These are phyloP conservation scores for Chamaenerion angustifolium DNA, from an alignment of 345 rosid species.

Conservation along the genomic window DNA sequence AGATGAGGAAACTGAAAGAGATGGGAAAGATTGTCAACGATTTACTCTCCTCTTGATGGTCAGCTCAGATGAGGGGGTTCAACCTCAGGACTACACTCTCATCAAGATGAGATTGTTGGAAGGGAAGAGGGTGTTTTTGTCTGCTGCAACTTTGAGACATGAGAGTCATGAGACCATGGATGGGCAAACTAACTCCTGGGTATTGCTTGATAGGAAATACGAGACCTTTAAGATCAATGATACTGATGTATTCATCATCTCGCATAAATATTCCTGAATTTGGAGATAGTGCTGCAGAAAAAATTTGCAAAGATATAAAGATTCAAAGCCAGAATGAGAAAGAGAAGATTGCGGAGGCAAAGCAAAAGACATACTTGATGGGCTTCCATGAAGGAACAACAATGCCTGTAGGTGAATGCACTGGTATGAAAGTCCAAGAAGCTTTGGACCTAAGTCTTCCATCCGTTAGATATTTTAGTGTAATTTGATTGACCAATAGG, in stretches of 20 bases:
- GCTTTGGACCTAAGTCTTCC: no score
- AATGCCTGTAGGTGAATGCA: constrained; percentile 64
- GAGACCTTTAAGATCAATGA: constrained; percentile 85
- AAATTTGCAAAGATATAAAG: constrained; percentile 64
- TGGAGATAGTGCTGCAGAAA: constrained; percentile 87
- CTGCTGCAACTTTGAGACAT: constrained; percentile 89
- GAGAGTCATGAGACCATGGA: constrained; percentile 99
- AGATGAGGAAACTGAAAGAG: constrained; percentile 74
- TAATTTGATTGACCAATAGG: no score
- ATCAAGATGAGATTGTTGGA: constrained; percentile 61
- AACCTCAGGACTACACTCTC: constrained; percentile 88
- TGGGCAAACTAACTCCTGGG: constrained; percentile 97
- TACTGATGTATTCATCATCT: constrained; percentile 57
- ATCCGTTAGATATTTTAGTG: no score
- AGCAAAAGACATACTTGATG: constrained; percentile 74
- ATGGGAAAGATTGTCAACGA: constrained; percentile 79
- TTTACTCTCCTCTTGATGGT: constrained; percentile 85
- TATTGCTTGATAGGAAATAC: constrained; percentile 79
- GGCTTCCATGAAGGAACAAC: constrained; percentile 80
- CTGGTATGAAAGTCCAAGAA: constrained; percentile 74
- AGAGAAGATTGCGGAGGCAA: constrained; percentile 86
- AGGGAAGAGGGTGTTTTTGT: constrained; percentile 69
- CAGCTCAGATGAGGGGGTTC: constrained; percentile 94
- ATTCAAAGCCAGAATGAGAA: constrained; percentile 89
- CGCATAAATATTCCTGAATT: constrained; percentile 69